Evolutionary conservation across 345 rosid species (phyloP).

Genomic region (Salix udensis): DNA sequence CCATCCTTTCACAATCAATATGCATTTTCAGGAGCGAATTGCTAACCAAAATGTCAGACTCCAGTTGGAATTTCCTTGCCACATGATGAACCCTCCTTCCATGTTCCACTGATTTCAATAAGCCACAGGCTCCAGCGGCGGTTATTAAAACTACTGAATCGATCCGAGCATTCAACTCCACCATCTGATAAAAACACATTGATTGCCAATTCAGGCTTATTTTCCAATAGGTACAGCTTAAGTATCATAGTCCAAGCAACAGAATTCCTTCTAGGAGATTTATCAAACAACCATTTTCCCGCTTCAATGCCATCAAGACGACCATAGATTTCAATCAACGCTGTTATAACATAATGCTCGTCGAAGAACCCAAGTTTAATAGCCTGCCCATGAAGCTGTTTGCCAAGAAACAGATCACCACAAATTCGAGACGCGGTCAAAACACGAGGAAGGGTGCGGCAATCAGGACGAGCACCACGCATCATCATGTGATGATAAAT

Average conservation of each 20-base stretch:
- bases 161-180: slow-evolving; percentile 20
- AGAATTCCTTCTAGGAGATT: slow-evolving; percentile 30
- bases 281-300: slow-evolving; percentile 38
- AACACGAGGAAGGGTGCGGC: slow-evolving; percentile 44
- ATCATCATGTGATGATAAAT: slow-evolving; percentile 40
- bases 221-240: slow-evolving; percentile 36
- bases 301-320: slow-evolving; percentile 34
- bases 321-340: slow-evolving; percentile 48
- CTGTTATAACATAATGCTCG: slow-evolving; percentile 35
- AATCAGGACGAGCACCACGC: slow-evolving; percentile 41
- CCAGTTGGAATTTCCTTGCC: slow-evolving; percentile 36
- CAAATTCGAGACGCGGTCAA: slow-evolving; percentile 36
- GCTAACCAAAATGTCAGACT: slow-evolving; percentile 38
- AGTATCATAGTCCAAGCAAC: slow-evolving; percentile 45
- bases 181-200: slow-evolving; percentile 38
- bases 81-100: slow-evolving; percentile 35
- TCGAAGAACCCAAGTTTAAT: slow-evolving; percentile 33
- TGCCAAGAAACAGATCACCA: slow-evolving; percentile 28
- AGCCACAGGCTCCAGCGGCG: slow-evolving; percentile 33
- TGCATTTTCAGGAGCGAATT: slow-evolving; percentile 49
- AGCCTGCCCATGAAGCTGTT: slow-evolving; percentile 44
- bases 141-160: slow-evolving; percentile 43
- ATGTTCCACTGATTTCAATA: slow-evolving; percentile 30
- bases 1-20: slow-evolving; percentile 33
- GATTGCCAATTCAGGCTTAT: slow-evolving; percentile 31